Base-by-base conservation (phyloP, 2,329 filamentous ascomycete species). In the Fusarium sp. region DNA sequence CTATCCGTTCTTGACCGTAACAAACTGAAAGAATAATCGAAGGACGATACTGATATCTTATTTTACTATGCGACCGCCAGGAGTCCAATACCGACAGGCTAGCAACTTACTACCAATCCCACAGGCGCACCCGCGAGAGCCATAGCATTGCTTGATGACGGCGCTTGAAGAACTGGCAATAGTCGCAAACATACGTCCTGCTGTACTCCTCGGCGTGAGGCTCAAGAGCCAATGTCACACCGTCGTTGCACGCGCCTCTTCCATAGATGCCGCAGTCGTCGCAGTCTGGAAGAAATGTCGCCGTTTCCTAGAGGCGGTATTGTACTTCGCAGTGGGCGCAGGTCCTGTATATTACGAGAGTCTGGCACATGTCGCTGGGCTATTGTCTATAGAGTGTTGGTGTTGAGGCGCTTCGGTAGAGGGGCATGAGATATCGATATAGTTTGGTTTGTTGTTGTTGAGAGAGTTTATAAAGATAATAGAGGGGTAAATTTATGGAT, bases 251-350 rank as follows among this genome's bases (percentile, higher is more conserved):
- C 17, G 67, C 67, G 13, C 67, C 67, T 45, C 67, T 28, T 8
- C 55, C 43, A 19, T 59, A 68, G 15, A 50, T 68, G 7, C 62
- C 67, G 40, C 67, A 70, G 46, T 47, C 67, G 2, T 71, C 67
- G 50, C 67, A 70, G 39, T 68, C 64, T 40, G 67, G 64, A 35
- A 71, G 67, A 33, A 62, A 68, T 41, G 14, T 62, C 14, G 64
- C 56, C 19, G 64, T 71, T 33, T 68, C 67, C 67, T 62, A 70
- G 14, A 71, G 60, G 44, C 60, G 41, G 40, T 56, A 56, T 40
- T 51, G 24, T 1, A 64, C 50, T 28, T 70, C 64, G n/a, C 67
- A 70, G 39, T 70, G 64, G 6, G 64, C 67, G 20, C 67, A 70
- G 5, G 67, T 68, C n/a, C 45, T 44, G 39, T 68, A 70, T 13